Evolutionary conservation across 441 rosid genomes (phyloP).

Genomic region (Arabidopsis hybrid): DNA sequence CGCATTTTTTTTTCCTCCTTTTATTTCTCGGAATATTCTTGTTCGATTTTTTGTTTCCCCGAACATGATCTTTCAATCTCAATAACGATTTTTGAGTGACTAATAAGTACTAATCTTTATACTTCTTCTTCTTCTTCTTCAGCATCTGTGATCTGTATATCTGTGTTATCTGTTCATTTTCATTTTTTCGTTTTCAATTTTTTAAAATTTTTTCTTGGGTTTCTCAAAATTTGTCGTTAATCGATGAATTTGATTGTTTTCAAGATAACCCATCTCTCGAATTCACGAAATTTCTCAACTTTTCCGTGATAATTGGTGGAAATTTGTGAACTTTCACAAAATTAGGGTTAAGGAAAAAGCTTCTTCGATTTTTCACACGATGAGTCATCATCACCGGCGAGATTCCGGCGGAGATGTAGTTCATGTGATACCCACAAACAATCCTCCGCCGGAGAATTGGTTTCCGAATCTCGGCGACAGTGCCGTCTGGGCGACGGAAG

Average conservation of each 20-base stretch:
- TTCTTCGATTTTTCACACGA: conserved; percentile 25
- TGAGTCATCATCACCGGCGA: conserved; percentile 65
- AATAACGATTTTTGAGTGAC: conserved; percentile 24
- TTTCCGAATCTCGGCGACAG: conserved; percentile 60
- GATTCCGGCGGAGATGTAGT: conserved; percentile 77
- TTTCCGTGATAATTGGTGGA: conserved; percentile 28
- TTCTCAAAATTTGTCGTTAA: conserved; percentile 34
- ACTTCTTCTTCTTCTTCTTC: conserved; percentile 9
- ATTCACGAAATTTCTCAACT: conserved; percentile 24
- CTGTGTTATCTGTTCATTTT: conserved; percentile 11
- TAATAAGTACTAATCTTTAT: neutral
- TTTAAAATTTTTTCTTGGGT: conserved; percentile 14
- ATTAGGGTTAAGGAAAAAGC: conserved; percentile 44
- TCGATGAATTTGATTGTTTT: conserved; percentile 38
- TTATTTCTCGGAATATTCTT: conserved; percentile 12
- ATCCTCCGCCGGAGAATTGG: conserved; percentile 64
- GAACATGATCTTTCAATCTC: conserved; percentile 35
- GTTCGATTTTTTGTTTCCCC: neutral
- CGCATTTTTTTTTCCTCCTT: neutral
- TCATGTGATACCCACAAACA: conserved; percentile 64
- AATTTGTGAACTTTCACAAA: conserved; percentile 28
- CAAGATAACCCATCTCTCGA: conserved; percentile 42
- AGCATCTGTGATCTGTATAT: neutral
- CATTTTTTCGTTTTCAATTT: conserved; percentile 17
- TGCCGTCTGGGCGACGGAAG: conserved; percentile 87